Percentiles rank a stretch among this genome's conserved stretches.
Conservation (phyloP, 1,284 basidiomycete genomes). For the Ceratorhiza oryzae-sativae region DNA sequence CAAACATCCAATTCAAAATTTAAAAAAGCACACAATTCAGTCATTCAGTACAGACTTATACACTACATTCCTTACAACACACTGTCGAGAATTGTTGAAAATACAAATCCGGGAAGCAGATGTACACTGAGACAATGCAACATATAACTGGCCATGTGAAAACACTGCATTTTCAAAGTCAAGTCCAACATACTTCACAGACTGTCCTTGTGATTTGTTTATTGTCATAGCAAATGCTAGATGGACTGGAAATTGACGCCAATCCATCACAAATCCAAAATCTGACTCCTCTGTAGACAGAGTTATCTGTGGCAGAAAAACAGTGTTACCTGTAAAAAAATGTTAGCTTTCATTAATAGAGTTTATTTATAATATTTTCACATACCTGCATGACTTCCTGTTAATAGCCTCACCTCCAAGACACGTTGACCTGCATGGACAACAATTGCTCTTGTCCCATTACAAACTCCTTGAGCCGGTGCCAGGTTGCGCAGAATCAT, state of each 20-base stretch:
- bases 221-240: slow-evolving; percentile 56
- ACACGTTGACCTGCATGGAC: too few relatives aligned
- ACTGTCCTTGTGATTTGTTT: slow-evolving; percentile 58
- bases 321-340: slow-evolving; percentile 39
- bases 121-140: slow-evolving; percentile 40
- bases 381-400: too few relatives aligned
- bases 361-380: too few relatives aligned
- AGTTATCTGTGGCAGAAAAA: slow-evolving; percentile 50
- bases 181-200: slow-evolving; percentile 44
- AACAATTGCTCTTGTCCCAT: too few relatives aligned
- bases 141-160: slow-evolving; percentile 44
- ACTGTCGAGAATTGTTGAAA: slow-evolving; percentile 46
- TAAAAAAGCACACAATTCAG: not conserved
- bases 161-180: slow-evolving; percentile 39
- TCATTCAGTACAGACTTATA: slow-evolving; percentile 17
- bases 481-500: too few relatives aligned
- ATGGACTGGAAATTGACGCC: slow-evolving; percentile 53
- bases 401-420: too few relatives aligned
- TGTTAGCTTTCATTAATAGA: not conserved
- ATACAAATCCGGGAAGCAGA: slow-evolving; percentile 30
- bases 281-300: slow-evolving; percentile 45
- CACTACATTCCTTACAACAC: slow-evolving; percentile 19
- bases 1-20: not conserved
- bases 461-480: too few relatives aligned
- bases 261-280: slow-evolving; percentile 47